Percentiles rank a stretch among this genome's conserved stretches.
phyloP scores from a whole-genome alignment of 2,329 filamentous ascomycete species.

The Dichotomopilus funicola region DNA sequence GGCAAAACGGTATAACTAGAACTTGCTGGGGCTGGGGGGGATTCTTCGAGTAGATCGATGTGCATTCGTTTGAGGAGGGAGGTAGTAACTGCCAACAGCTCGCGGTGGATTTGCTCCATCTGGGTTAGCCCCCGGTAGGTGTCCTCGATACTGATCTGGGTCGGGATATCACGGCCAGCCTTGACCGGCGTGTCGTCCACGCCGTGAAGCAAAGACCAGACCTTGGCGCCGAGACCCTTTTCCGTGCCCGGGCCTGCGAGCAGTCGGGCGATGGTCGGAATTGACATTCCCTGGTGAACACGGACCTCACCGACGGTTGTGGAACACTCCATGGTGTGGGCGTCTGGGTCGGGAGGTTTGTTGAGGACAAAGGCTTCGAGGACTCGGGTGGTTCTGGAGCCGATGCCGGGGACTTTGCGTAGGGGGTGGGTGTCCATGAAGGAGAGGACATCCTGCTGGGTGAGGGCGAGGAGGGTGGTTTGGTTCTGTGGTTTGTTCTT shows the following conservation, averaged over 20 bases:
- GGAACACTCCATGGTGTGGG: slow-evolving; percentile 34
- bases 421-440: slow-evolving; percentile 76
- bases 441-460: slow-evolving; percentile 45
- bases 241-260: slow-evolving; percentile 64
- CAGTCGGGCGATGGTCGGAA: slow-evolving; percentile 59
- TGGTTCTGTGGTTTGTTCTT: slow-evolving; percentile 82
- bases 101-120: slow-evolving; percentile 55
- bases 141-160: slow-evolving; percentile 92
- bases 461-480: slow-evolving; percentile 70
- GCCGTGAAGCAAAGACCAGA: slow-evolving; percentile 78
- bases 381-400: slow-evolving; percentile 61
- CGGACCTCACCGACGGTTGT: slow-evolving; percentile 64
- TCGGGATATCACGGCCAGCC: slow-evolving; percentile 63
- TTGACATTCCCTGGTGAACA: slow-evolving; percentile 53
- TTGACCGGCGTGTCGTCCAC: slow-evolving; percentile 70
- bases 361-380: slow-evolving; percentile 49
- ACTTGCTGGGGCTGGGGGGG: too few species aligned
- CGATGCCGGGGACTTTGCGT: slow-evolving; percentile 78
- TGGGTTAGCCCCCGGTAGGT: slow-evolving; percentile 70
- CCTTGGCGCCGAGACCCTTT: slow-evolving; percentile 61
- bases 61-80: slow-evolving; percentile 75
- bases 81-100: slow-evolving; percentile 60
- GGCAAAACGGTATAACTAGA: too few species aligned
- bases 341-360: slow-evolving; percentile 28
- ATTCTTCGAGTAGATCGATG: slow-evolving; percentile 58